Conservation (phyloP, 2,329 filamentous ascomycete genomes). For the Bipolaris victoriae region DNA sequence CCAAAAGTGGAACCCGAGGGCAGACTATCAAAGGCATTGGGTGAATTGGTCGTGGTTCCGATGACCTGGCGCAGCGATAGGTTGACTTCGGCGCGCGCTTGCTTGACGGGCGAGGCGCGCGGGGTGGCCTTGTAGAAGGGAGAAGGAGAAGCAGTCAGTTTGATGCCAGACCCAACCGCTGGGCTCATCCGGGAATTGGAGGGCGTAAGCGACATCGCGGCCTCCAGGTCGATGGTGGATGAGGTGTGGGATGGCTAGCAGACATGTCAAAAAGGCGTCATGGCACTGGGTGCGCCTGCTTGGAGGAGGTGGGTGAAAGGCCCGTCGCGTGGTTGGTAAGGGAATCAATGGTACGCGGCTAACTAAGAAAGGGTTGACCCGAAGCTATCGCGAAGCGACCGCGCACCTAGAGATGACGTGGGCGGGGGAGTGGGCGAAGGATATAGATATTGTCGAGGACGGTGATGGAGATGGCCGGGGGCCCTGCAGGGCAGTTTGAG, state of each 20-base stretch:
- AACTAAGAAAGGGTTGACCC: conserved; percentile 12
- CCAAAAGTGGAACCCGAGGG: conserved; percentile 75
- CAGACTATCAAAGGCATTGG: conserved; percentile 85
- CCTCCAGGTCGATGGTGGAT: conserved; percentile 35
- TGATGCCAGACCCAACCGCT: conserved; percentile 47
- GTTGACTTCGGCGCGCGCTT: conserved; percentile 53
- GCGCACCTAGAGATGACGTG: conserved; percentile 1
- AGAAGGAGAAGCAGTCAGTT: conserved; percentile 70
- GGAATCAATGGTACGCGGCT: conserved; percentile 24
- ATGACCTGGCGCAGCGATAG: conserved; percentile 84
- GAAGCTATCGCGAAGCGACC: conserved; percentile 8
- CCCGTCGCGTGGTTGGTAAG: conserved; percentile 25
- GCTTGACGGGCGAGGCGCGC: conserved; percentile 64
- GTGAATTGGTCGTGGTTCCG: conserved; percentile 84
- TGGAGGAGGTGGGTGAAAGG: conserved; percentile 12
- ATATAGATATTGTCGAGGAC: not conserved
- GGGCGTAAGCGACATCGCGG: conserved; percentile 50
- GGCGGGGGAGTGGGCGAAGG: conserved; percentile 13
- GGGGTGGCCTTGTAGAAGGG: conserved; percentile 66
- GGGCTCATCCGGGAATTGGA: conserved; percentile 50
- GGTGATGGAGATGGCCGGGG: conserved; percentile 9
- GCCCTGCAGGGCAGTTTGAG: conserved; percentile 10
- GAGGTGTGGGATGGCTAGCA: conserved; percentile 29
- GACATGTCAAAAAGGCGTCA: conserved; percentile 39
- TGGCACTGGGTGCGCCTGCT: conserved; percentile 30